These are phyloP conservation scores for Solanum peruvianum DNA, from an alignment of 257 asterid genomes.

Conservation along the genomic window DNA sequence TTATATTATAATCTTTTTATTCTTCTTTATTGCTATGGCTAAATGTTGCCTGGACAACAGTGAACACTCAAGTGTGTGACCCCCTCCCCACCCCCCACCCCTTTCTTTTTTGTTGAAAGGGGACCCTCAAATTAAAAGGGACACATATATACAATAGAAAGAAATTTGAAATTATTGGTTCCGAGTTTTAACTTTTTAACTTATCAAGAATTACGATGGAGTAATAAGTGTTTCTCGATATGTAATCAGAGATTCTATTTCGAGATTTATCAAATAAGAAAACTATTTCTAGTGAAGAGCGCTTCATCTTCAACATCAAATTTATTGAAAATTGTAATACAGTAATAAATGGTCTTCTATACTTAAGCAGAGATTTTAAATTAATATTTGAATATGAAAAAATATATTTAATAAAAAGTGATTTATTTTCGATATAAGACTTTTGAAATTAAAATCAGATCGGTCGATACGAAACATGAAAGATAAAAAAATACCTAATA, in stretches of 20 bases:
- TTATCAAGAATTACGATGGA: background rate
- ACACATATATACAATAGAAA: background rate
- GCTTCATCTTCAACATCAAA: background rate
- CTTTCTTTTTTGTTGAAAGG: slow-evolving; percentile 1
- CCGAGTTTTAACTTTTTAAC: slow-evolving; percentile 1
- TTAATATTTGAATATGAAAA: too few relatives aligned
- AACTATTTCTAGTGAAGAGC: background rate
- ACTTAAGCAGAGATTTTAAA: background rate
- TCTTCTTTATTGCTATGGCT: slow-evolving; percentile 9
- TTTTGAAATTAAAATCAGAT: too few relatives aligned
- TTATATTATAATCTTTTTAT: slow-evolving; percentile 3
- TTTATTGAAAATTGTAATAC: background rate
- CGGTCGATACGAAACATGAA: background rate
- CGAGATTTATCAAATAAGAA: too few relatives aligned
- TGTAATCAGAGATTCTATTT: too few relatives aligned
- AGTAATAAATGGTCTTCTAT: background rate
- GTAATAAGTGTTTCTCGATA: background rate
- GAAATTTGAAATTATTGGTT: slow-evolving; percentile 10
- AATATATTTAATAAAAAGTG: accelerated
- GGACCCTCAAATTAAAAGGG: background rate
- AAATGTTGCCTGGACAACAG: slow-evolving; percentile 22
- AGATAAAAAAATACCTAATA: background rate
- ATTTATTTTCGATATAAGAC: background rate
- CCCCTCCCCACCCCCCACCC: background rate
- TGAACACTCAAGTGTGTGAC: slow-evolving; percentile 12